Evolutionary conservation across 768 basidiomycete genomes (phyloP).

Genomic region (Thelephora ganbajun): DNA sequence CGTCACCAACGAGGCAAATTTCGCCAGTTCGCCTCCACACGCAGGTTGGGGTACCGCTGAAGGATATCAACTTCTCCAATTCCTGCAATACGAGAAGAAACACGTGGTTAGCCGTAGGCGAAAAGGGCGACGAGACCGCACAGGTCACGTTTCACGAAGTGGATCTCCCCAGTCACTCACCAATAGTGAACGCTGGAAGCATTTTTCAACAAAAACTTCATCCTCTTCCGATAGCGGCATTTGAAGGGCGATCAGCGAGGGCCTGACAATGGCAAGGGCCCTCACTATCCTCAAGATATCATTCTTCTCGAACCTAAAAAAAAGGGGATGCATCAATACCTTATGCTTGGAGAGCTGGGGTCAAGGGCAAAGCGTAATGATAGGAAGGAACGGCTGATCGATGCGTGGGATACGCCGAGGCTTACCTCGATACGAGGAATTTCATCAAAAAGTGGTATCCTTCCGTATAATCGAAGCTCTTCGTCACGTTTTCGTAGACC

Average conservation of each 20-base stretch:
- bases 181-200: constrained; percentile 85
- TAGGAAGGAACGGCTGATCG: constrained; percentile 5
- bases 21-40: constrained; percentile 98
- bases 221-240: constrained; percentile 96
- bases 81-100: constrained; percentile 38
- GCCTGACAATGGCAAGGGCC: constrained; percentile 86
- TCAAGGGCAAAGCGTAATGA: constrained; percentile 6
- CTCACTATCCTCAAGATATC: constrained; percentile 91
- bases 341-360: not conserved
- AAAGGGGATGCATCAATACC: too few relatives aligned
- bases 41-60: constrained; percentile 93
- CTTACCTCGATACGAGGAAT: constrained; percentile 72
- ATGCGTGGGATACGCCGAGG: constrained; percentile 17
- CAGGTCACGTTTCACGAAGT: not conserved
- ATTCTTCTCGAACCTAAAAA: constrained; percentile 70
- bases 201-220: constrained; percentile 91
- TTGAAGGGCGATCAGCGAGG: constrained; percentile 94
- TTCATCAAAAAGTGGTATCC: constrained; percentile 97
- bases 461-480: constrained; percentile 90
- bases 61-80: constrained; percentile 92
- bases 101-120: constrained; percentile 3
- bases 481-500: constrained; percentile 48
- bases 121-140: not conserved
- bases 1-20: constrained; percentile 91
- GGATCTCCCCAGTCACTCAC: constrained; percentile 25